Conservation (phyloP, 1,284 basidiomycete genomes). For the Leccinum holopus region DNA sequence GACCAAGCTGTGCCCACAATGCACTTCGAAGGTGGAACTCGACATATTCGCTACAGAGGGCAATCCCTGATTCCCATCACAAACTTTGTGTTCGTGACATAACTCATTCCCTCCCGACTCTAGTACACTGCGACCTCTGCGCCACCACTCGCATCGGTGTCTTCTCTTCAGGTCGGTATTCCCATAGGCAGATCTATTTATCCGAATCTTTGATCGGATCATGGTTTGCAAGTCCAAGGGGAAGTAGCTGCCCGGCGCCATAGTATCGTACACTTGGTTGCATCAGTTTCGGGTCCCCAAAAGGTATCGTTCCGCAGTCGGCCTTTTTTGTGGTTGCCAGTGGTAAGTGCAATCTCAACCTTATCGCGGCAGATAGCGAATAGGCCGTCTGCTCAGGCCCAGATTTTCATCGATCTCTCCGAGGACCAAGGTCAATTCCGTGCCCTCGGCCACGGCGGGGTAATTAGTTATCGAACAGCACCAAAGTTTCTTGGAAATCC, state of each 20-base stretch:
- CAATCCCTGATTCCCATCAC: not conserved
- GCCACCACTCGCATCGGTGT: not conserved
- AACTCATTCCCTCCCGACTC: not conserved
- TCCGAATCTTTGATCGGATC: not conserved
- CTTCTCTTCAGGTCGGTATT: not conserved
- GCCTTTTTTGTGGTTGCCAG: not conserved
- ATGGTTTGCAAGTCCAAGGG: not conserved
- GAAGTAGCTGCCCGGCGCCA: not conserved
- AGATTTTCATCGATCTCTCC: not conserved
- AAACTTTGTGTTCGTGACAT: not conserved
- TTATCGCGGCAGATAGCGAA: not conserved
- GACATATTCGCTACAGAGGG: not conserved
- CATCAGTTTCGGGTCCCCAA: not conserved
- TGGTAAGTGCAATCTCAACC: not conserved
- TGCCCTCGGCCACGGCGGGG: no score
- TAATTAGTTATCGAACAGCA: not conserved
- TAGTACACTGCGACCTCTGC: not conserved
- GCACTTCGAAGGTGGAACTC: not conserved
- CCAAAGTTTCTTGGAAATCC: not conserved
- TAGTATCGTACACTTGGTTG: not conserved
- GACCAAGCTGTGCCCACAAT: not conserved
- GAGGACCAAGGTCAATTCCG: not conserved
- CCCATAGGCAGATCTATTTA: not conserved
- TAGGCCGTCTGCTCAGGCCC: not conserved
- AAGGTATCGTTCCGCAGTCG: not conserved